phyloP scores from a whole-genome alignment of 2,329 filamentous ascomycete genomes.

The Calycina herbarum region DNA sequence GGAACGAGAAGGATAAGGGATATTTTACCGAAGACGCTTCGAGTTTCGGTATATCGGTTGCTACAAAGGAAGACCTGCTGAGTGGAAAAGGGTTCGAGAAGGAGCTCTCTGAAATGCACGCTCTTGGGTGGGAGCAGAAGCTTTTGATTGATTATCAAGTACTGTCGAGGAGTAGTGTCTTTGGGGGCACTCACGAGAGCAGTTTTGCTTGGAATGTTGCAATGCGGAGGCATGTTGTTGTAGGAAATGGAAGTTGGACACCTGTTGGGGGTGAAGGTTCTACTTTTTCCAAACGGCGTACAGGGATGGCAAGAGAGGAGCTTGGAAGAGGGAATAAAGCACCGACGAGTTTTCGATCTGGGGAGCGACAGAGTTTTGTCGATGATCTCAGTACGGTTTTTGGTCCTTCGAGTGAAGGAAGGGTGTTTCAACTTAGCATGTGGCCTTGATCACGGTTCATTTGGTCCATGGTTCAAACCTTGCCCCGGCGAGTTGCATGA shows the following conservation, averaged over 20 bases:
- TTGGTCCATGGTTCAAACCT: not conserved
- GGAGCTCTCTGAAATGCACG: constrained; percentile 38
- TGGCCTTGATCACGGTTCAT: constrained; percentile 24
- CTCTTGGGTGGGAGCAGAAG: constrained; percentile 47
- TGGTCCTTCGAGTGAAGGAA: constrained; percentile 19
- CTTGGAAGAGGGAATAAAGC: not conserved
- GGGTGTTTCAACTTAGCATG: constrained; percentile 23
- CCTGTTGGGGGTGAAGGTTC: constrained; percentile 10
- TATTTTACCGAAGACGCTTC: constrained; percentile 40
- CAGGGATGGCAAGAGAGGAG: not conserved
- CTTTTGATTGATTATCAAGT: constrained; percentile 51
- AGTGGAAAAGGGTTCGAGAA: constrained; percentile 22
- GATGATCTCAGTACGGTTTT: constrained; percentile 24
- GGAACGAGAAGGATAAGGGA: constrained; percentile 39
- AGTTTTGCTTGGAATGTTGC: constrained; percentile 49
- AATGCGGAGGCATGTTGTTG: constrained; percentile 39
- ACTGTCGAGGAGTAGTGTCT: constrained; percentile 42
- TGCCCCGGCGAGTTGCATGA: no score
- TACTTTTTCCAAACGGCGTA: not conserved
- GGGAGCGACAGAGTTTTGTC: constrained; percentile 13
- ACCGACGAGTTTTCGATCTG: not conserved
- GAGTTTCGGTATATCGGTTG: constrained; percentile 39
- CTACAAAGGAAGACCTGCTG: constrained; percentile 45
- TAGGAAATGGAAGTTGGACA: constrained; percentile 17
- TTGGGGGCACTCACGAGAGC: constrained; percentile 46